Base-by-base conservation (phyloP, 805 yeast species). In the Novakomyces olei region DNA sequence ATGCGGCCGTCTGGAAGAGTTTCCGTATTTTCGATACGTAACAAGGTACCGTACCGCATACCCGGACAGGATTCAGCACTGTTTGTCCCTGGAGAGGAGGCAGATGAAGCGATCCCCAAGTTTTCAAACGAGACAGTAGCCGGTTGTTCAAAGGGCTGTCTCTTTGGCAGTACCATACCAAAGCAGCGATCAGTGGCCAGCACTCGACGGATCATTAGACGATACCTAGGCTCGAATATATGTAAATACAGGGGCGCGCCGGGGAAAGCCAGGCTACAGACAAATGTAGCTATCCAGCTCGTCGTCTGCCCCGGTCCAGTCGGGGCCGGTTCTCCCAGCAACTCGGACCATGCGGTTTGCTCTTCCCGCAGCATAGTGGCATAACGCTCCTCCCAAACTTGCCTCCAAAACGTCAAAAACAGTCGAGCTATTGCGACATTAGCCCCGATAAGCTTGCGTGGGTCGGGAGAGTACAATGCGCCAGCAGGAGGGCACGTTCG, bases 141-240 rank as follows among this genome's bases (percentile, higher is more conserved):
- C n/a, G n/a, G n/a, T n/a, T n/a, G n/a, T n/a, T n/a, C n/a, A n/a
- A n/a, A n/a, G n/a, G n/a, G n/a, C n/a, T n/a, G 25, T 22, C 3
- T 22, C n/a, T 22, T 10, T 22, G 25, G 25, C 12, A 22, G 12
- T 10, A 22, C 25, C 12, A 22, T 22, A 10, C 25, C 25, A 12
- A 22, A 22, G 9, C 25, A 10, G 9, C 25, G 25, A 12, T 22
- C 25, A 10, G 25, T 10, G 12, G 9, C 25, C 3, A 22, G 25
- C n/a, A 10, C 9, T 10, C 25, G 25, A 10, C 25, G 25, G 12
- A 30, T 14, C 33, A 30, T 30, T 15, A 30, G 20, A 16, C 23
- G 30, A 23, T 30, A 30, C n/a, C 33, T 26, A 10, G 25, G 33
- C 18, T 30, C 33, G 25, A 30, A 30, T 15, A 30, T 23, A 23